phyloP scores from a whole-genome alignment of 192 early-diverging fungal genomes.

The Helicostylum pulchrum region DNA sequence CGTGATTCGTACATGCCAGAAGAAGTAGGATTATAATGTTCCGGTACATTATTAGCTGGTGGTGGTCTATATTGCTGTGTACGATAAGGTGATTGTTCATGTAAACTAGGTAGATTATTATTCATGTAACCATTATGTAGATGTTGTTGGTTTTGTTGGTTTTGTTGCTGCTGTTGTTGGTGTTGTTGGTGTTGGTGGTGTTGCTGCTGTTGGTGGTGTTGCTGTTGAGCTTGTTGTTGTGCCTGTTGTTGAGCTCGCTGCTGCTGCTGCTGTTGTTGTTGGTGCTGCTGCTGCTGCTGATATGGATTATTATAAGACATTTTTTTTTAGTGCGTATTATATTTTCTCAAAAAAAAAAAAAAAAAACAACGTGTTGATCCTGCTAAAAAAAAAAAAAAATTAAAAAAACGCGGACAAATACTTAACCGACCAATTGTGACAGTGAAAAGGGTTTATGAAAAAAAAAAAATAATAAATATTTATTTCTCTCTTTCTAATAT shows the following conservation, averaged over 20 bases:
- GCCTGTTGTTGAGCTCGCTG: neutral
- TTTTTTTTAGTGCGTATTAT: too few species aligned
- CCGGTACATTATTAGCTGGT: neutral
- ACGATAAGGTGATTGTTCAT: neutral
- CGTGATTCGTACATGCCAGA: neutral
- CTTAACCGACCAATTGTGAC: too few species aligned
- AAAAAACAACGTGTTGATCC: too few species aligned
- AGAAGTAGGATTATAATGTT: neutral
- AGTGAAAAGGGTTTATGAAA: too few species aligned
- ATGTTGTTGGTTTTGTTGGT: neutral
- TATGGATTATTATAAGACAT: neutral
- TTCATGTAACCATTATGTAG: neutral
- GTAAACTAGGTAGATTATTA: neutral
- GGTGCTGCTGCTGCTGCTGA: neutral
- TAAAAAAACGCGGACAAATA: too few species aligned
- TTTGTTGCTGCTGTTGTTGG: neutral
- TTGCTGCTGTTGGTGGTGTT: neutral
- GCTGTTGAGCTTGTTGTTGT: neutral
- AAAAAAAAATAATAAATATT: too few species aligned
- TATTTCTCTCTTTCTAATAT: too few species aligned
- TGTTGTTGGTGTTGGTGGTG: slow-evolving; percentile 1
- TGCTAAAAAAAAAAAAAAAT: too few species aligned
- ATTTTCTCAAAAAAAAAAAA: too few species aligned
- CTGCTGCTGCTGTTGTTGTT: neutral
- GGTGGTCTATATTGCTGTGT: neutral